Conservation (phyloP, 2,329 filamentous ascomycete species). For the Atkinsonella texensis region DNA sequence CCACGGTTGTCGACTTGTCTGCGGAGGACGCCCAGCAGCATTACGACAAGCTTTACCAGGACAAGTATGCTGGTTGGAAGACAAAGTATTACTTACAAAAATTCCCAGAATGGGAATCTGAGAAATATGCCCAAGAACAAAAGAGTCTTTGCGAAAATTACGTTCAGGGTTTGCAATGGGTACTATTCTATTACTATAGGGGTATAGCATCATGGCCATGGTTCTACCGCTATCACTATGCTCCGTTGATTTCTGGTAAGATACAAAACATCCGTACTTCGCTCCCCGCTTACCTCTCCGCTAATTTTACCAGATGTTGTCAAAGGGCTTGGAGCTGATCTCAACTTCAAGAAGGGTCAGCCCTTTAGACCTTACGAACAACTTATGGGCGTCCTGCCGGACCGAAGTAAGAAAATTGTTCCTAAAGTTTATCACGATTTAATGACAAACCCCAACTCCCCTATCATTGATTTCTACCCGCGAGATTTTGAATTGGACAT, state of each 20-base stretch:
- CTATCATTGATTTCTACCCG: constrained; percentile 96
- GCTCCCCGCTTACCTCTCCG: constrained; percentile 8
- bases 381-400: constrained; percentile 94
- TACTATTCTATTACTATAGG: constrained; percentile 94
- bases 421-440: constrained; percentile 76
- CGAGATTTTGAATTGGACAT: constrained; percentile 95
- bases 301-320: constrained; percentile 56
- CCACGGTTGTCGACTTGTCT: constrained; percentile 69
- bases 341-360: constrained; percentile 88
- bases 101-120: constrained; percentile 73
- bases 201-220: constrained; percentile 97
- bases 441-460: constrained; percentile 83
- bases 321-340: constrained; percentile 73
- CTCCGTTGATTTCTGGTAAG: constrained; percentile 81
- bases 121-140: constrained; percentile 65
- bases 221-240: constrained; percentile 96
- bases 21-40: constrained; percentile 66
- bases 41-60: constrained; percentile 75
- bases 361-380: constrained; percentile 94
- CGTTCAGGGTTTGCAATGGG: constrained; percentile 95
- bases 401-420: constrained; percentile 95
- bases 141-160: constrained; percentile 85
- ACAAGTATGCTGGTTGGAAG: constrained; percentile 89
- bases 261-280: background rate
- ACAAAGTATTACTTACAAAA: constrained; percentile 85